Conservation (phyloP, 768 basidiomycete species). For the Xerocomus brunneocitrinus region DNA sequence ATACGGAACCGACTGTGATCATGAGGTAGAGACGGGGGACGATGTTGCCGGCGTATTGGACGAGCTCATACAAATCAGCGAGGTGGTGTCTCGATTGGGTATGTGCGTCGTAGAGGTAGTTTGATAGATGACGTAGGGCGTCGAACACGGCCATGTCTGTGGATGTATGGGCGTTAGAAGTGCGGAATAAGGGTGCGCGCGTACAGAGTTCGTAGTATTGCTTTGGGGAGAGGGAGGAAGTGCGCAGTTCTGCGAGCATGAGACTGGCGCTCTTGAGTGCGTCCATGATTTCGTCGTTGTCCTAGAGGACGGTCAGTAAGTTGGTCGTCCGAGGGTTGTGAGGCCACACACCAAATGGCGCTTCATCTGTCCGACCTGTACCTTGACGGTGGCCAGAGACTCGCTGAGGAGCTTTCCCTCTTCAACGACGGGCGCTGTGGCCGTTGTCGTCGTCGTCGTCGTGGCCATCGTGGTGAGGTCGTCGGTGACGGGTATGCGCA, state of each 20-base stretch:
- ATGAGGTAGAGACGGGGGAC: conserved; percentile 93
- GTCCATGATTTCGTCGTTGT: conserved; percentile 97
- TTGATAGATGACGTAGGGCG: conserved; percentile 88
- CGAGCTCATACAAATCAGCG: conserved; percentile 97
- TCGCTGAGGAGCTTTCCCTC: conserved; percentile 85
- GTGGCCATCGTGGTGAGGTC: conserved; percentile 19
- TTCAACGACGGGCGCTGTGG: conserved; percentile 46
- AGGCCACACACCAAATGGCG: conserved; percentile 66
- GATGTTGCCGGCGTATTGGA: conserved; percentile 99
- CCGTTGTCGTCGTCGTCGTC: conserved; percentile 13
- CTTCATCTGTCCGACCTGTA: conserved; percentile 94
- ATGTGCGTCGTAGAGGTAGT: conserved; percentile 96
- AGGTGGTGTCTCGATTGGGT: conserved; percentile 88
- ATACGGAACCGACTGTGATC: conserved; percentile 99
- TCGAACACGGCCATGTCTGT: conserved; percentile 99
- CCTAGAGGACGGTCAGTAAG: conserved; percentile 41
- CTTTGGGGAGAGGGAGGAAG: conserved; percentile 89
- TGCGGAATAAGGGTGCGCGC: conserved; percentile 16
- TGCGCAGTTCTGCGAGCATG: conserved; percentile 95
- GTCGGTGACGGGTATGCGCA: background rate
- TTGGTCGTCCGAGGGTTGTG: background rate
- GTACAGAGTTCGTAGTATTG: conserved; percentile 98
- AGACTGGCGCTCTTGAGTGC: conserved; percentile 94
- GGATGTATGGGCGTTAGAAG: background rate
- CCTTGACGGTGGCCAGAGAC: conserved; percentile 80